phyloP scores from a whole-genome alignment of 306 rosid species.

The Citrullus mucosospermus region DNA sequence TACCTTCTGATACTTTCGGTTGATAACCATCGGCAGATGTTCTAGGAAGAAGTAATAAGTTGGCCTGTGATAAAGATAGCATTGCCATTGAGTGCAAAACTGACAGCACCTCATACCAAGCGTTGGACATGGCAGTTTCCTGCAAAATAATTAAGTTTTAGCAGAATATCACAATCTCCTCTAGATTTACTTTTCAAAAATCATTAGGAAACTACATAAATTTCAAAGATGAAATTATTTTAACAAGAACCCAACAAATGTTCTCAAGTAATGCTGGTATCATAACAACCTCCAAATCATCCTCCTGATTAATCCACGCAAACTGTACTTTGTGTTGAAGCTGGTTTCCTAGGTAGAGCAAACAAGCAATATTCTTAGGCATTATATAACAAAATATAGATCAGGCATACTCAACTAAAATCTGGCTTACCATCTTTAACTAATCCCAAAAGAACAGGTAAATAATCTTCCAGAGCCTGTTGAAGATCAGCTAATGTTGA shows the following conservation, averaged over 20 bases:
- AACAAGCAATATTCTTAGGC: slow-evolving; percentile 12
- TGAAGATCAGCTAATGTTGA: slow-evolving; percentile 80
- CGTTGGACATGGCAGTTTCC: slow-evolving; percentile 81
- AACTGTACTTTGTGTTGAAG: slow-evolving; percentile 78
- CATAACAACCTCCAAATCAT: slow-evolving; percentile 65
- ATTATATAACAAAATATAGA: slow-evolving; percentile 13
- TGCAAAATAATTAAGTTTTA: slow-evolving; percentile 26
- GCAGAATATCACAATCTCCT: slow-evolving; percentile 6
- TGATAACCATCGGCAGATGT: slow-evolving; percentile 75
- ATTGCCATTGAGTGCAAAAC: slow-evolving; percentile 90
- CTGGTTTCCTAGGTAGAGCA: slow-evolving; percentile 66
- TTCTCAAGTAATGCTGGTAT: not conserved
- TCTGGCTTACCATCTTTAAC: slow-evolving; percentile 71
- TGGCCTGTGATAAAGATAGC: slow-evolving; percentile 77
- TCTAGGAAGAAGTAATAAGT: slow-evolving; percentile 91
- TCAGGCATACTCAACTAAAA: slow-evolving; percentile 3
- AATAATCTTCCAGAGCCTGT: slow-evolving; percentile 84
- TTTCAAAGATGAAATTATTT: not conserved
- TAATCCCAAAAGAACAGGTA: slow-evolving; percentile 88
- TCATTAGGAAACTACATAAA: not conserved
- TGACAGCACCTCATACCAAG: slow-evolving; percentile 96
- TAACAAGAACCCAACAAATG: not conserved
- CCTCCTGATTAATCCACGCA: slow-evolving; percentile 93
- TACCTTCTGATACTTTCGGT: slow-evolving; percentile 85
- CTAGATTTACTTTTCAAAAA: not conserved